Base-by-base conservation (phyloP, 2,329 filamentous ascomycete genomes). In the Arthrobotrys iridis region DNA sequence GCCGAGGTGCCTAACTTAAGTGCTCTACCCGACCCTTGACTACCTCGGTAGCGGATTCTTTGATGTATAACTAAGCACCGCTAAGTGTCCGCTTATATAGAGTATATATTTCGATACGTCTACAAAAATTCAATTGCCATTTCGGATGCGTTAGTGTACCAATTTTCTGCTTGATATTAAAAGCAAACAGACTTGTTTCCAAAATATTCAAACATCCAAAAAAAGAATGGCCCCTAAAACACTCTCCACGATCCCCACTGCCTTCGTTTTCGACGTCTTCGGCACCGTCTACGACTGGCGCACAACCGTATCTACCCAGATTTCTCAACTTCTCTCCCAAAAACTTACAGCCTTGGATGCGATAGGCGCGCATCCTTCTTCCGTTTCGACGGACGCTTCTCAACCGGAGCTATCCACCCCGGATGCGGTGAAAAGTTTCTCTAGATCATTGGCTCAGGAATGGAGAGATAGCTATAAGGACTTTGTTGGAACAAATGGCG, bases 281-380 rank as follows among this genome's bases (percentile, higher is more conserved):
- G 91, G 91, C 78, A 95, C 92, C 0, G 88, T 90, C 77, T 91
- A 95, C 48, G 86, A 94, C 83, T 94, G 91, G 91, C 89, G 91
- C 67, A 84, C 84, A 40, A 88, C 88, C 1, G 87, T 95, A 18
- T 87, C 85, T 11, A 83, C 85, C 6, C 87, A 87, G 63, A 85
- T 95, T 52, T 81, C 82, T 22, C 80, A 84, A 8, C 84, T 85
- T 40, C 86, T 87, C 11, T 80, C 82, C 26, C 81, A 83, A 68
- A 86, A 87, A 78, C 80, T 80, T 11, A 83, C 84, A 1, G 83
- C 89, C 48, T 28, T 28, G 8, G 58, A 57, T 20, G 33, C 40
- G 11, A 41, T 57, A 40, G 43, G 35, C n/a, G 20, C 30, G 22
- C 33, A 20, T 10, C 46, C 60, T 20, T 46, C 59, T 2, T 24